Conservation (phyloP, 768 basidiomycete genomes). For the Gymnopilus junonius region DNA sequence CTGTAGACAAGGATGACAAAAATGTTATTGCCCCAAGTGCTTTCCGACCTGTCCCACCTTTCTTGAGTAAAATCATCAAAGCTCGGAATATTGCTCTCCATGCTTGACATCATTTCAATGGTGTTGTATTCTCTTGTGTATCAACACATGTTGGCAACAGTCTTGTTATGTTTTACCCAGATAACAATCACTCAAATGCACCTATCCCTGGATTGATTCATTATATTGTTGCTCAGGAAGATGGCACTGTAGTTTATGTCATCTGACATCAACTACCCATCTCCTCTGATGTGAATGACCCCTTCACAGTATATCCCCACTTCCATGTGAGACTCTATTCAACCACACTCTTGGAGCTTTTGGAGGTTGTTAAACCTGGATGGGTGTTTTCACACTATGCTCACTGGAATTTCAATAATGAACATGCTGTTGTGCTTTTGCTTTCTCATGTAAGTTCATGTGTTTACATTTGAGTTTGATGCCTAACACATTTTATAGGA, state of each 20-base stretch:
- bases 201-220: constrained; percentile 24
- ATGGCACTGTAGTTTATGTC: constrained; percentile 11
- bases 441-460: constrained; percentile 14
- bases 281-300: constrained; percentile 7
- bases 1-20: too few relatives aligned
- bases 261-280: constrained; percentile 14
- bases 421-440: constrained; percentile 10
- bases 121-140: constrained; percentile 16
- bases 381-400: constrained; percentile 27
- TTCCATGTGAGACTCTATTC: constrained; percentile 24
- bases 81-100: constrained; percentile 8
- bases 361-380: constrained; percentile 19
- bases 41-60: too few relatives aligned
- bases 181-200: neutral
- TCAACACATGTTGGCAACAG: constrained; percentile 26
- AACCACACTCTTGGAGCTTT: constrained; percentile 6
- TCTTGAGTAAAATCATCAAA: too few relatives aligned
- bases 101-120: constrained; percentile 14
- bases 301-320: constrained; percentile 21
- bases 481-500: too few relatives aligned
- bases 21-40: too few relatives aligned
- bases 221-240: constrained; percentile 12
- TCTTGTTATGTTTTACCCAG: constrained; percentile 21
- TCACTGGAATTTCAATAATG: constrained; percentile 12
- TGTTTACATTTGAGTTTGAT: too few relatives aligned